Evolutionary conservation across 2,329 filamentous ascomycete genomes (phyloP).

Genomic region (Hypoxylon sp.): DNA sequence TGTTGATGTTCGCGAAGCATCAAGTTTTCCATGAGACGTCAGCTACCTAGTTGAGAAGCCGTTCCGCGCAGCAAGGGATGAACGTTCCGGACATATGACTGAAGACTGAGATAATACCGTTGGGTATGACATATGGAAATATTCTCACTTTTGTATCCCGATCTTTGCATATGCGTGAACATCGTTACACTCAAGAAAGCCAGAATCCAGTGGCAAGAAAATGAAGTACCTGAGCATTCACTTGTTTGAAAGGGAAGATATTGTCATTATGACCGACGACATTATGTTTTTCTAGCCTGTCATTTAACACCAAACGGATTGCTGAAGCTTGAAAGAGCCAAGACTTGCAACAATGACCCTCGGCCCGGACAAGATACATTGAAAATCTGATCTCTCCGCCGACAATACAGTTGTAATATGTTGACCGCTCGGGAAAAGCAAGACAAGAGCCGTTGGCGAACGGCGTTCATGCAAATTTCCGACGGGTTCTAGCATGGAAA

Average conservation of each 20-base stretch:
- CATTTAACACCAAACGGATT: not conserved
- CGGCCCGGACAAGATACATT: constrained; percentile 5
- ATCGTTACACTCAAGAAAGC: not conserved
- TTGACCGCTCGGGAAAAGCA: constrained; percentile 8
- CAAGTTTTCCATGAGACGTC: too few species aligned
- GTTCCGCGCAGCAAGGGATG: not conserved
- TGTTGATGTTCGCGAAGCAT: too few species aligned
- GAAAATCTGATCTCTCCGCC: not conserved
- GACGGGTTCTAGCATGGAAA: constrained; percentile 19
- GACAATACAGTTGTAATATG: not conserved
- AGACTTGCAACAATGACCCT: constrained; percentile 7
- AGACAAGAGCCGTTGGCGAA: constrained; percentile 12
- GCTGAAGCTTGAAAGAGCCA: constrained; percentile 9
- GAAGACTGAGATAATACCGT: not conserved
- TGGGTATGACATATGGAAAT: not conserved
- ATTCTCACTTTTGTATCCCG: not conserved
- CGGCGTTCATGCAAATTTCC: constrained; percentile 24
- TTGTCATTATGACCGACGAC: not conserved
- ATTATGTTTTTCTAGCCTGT: not conserved
- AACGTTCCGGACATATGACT: not conserved
- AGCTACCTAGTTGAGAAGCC: too few species aligned
- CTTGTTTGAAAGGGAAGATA: not conserved
- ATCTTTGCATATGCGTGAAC: not conserved
- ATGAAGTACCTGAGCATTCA: not conserved
- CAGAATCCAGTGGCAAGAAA: not conserved